Base-by-base conservation (phyloP, 495 filamentous ascomycete genomes). In the Astrothelium subdiscretum region DNA sequence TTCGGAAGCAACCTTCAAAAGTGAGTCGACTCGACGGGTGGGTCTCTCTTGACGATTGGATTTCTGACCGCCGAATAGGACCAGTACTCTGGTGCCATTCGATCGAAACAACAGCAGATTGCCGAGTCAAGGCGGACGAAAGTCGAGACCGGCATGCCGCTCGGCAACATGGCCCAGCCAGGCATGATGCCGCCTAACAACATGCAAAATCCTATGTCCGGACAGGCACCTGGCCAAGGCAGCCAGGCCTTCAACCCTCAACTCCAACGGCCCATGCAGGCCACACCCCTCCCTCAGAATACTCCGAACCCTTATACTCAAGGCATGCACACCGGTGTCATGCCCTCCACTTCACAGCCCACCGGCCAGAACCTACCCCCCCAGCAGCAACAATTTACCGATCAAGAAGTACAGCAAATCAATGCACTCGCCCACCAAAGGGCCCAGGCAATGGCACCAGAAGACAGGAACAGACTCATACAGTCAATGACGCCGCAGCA, bases 241-340 rank as follows among this genome's bases (percentile, higher is more conserved):
- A 74, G 76, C 62, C 69, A 70, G 13, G 73, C 67, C 29, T 83
- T 83, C 58, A 74, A 77, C 6, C 77, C 76, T 15, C 83, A 83
- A 51, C 73, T 84, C 66, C 81, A 78, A 60, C 76, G 74, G 10
- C 78, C 66, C 32, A 77, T 84, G 74, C 81, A 83, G 66, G 60
- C 79, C 0, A 82, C 81, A 8, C 78, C 78, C 2, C 74, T 83
- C 40, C 72, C 78, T 35, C 77, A 75, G 59, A 75, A 76, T 52
- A 73, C 72, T 29, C 74, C 77, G 71, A 31, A 58, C 35, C 54
- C 59, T 24, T 65, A 66, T 1, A 64, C 64, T 67, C 35, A 78
- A 77, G 76, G 74, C 22, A 78, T 79, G 71, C 78, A 76, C 58
- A 72, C 75, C 24, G 5, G 3, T 24, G 24, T 5, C 48, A 54